These are phyloP conservation scores for Zygosaccharomyces kombuchaensis DNA, from an alignment of 805 yeast species.

Conservation along the genomic window DNA sequence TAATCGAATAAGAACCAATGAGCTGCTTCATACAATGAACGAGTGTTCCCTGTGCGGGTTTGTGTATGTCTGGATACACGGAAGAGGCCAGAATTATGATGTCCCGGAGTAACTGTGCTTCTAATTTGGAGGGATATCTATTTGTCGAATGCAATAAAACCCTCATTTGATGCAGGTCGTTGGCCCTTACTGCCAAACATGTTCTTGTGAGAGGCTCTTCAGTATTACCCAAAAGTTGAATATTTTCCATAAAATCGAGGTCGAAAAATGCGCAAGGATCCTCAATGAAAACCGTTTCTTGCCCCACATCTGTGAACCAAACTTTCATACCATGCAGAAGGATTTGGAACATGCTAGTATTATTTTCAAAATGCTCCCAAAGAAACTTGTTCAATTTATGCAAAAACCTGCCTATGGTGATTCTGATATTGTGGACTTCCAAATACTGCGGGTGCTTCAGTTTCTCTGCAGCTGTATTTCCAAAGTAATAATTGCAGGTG, in stretches of 20 bases:
- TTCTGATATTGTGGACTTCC: slow-evolving; percentile 57
- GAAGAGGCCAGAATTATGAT: slow-evolving; percentile 63
- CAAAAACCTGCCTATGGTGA: slow-evolving; percentile 55
- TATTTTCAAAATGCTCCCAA: slow-evolving; percentile 50
- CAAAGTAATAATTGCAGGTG: slow-evolving; percentile 62
- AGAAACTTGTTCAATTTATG: slow-evolving; percentile 54
- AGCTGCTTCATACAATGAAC: slow-evolving; percentile 66
- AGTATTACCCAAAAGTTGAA: slow-evolving; percentile 60
- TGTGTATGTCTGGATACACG: slow-evolving; percentile 62
- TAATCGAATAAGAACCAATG: slow-evolving; percentile 56
- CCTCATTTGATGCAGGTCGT: slow-evolving; percentile 70
- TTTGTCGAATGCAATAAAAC: slow-evolving; percentile 67
- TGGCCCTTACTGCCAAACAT: slow-evolving; percentile 68
- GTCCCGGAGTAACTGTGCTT: slow-evolving; percentile 58
- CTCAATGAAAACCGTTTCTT: slow-evolving; percentile 56
- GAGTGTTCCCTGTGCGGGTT: slow-evolving; percentile 64
- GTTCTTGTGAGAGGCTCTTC: slow-evolving; percentile 73
- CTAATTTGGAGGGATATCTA: slow-evolving; percentile 63
- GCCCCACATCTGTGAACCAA: slow-evolving; percentile 80
- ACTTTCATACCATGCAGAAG: slow-evolving; percentile 60
- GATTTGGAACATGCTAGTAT: slow-evolving; percentile 57
- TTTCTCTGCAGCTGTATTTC: slow-evolving; percentile 46
- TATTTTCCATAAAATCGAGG: slow-evolving; percentile 50
- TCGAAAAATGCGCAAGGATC: slow-evolving; percentile 52
- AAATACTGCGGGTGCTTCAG: slow-evolving; percentile 41